phyloP scores from a whole-genome alignment of 1,139 yeast species.

The Trichomonascaceae sp. region DNA sequence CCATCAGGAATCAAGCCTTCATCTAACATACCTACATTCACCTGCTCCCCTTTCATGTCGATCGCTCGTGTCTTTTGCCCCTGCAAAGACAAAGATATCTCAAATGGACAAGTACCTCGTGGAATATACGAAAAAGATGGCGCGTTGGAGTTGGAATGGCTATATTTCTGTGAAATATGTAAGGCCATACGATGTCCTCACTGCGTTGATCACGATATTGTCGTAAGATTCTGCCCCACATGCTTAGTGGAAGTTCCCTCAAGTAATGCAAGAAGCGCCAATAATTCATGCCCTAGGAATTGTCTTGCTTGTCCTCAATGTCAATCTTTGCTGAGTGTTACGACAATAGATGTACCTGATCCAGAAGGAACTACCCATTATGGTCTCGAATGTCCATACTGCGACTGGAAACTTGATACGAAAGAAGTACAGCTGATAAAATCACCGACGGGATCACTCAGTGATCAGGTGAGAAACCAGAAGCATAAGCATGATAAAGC shows the following conservation, averaged over 20 bases:
- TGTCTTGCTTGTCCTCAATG: slow-evolving; percentile 28
- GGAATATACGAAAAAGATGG: slow-evolving; percentile 11
- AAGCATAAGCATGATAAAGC: background rate
- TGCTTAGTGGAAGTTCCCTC: slow-evolving; percentile 27
- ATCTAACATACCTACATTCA: background rate
- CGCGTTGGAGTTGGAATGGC: slow-evolving; percentile 17
- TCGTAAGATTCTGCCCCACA: slow-evolving; percentile 25
- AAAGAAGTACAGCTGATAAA: slow-evolving; percentile 10
- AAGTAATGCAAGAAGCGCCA: slow-evolving; percentile 19
- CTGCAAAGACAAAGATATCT: slow-evolving; percentile 11
- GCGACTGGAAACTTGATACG: slow-evolving; percentile 19
- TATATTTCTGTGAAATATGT: slow-evolving; percentile 27
- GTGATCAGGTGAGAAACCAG: slow-evolving; percentile 13
- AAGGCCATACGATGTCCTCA: slow-evolving; percentile 22
- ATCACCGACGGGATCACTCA: slow-evolving; percentile 12
- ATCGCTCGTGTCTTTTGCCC: slow-evolving; percentile 15
- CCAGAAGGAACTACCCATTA: slow-evolving; percentile 10
- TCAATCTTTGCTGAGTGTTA: slow-evolving; percentile 6
- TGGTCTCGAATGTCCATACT: slow-evolving; percentile 20
- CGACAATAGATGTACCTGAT: slow-evolving; percentile 10
- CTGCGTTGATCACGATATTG: slow-evolving; percentile 26
- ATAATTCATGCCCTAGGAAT: slow-evolving; percentile 25
- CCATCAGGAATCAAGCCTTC: too few relatives aligned
- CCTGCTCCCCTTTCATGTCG: background rate
- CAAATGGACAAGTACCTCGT: slow-evolving; percentile 6